Evolutionary conservation across 768 basidiomycete species (phyloP).

Genomic region (Cantharellus anzutake): DNA sequence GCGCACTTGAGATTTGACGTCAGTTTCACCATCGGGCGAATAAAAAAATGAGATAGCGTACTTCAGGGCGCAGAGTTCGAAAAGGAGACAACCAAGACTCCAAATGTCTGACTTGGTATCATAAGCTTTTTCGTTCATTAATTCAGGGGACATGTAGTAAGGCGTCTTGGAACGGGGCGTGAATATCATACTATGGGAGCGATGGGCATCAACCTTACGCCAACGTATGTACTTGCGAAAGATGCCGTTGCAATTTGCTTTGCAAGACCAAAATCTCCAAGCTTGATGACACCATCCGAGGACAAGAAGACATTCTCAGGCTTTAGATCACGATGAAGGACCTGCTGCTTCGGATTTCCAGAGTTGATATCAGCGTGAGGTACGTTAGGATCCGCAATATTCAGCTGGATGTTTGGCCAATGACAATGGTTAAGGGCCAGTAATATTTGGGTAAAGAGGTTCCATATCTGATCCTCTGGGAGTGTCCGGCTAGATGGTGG

Average conservation of each 20-base stretch:
- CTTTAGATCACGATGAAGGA: constrained; percentile 89
- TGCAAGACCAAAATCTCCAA: constrained; percentile 92
- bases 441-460: constrained; percentile 84
- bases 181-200: neutral
- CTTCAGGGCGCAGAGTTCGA: constrained; percentile 85
- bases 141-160: constrained; percentile 98
- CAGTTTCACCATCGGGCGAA: neutral
- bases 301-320: constrained; percentile 98
- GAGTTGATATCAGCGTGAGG: neutral
- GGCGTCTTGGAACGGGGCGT: constrained; percentile 48
- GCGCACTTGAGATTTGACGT: constrained; percentile 27
- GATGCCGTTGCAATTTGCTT: constrained; percentile 76
- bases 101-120: constrained; percentile 98
- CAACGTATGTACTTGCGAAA: constrained; percentile 94
- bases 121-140: constrained; percentile 93
- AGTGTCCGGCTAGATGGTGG: constrained; percentile 34
- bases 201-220: constrained; percentile 21
- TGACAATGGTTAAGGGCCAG: constrained; percentile 87
- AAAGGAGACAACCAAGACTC: constrained; percentile 93
- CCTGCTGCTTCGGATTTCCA: constrained; percentile 16
- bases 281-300: constrained; percentile 66
- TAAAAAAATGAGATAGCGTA: constrained; percentile 5
- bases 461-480: constrained; percentile 88
- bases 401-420: constrained; percentile 34
- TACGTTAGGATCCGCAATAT: neutral